Conservation (phyloP, 371 early-diverging fungal species). For the Mortierella sp. region DNA sequence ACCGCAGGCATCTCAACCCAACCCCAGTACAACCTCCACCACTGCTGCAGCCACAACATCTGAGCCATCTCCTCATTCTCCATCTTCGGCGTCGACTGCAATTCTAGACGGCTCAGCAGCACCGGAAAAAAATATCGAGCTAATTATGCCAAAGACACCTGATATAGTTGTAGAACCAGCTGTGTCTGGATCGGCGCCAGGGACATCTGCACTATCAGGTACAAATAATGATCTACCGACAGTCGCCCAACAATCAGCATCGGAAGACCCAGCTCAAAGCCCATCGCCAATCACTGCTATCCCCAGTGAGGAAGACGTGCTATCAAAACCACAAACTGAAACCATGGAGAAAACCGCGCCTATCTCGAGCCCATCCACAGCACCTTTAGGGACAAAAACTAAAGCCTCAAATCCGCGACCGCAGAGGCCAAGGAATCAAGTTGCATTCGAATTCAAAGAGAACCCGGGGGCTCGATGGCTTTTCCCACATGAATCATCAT, state of each 20-base stretch:
- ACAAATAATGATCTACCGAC: constrained; percentile 5
- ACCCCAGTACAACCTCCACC: constrained; percentile 8
- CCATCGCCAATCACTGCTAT: background rate
- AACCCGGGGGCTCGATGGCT: constrained; percentile 49
- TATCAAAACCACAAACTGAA: background rate
- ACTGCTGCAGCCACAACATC: constrained; percentile 10
- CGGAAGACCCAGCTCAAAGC: background rate
- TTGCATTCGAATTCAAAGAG: constrained; percentile 53
- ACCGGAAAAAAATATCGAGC: constrained; percentile 42
- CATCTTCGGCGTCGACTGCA: constrained; percentile 19
- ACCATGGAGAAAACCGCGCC: background rate
- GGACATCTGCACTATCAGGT: background rate
- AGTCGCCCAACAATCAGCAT: background rate
- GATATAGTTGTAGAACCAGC: constrained; percentile 21
- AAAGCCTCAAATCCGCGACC: constrained; percentile 3
- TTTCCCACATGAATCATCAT: constrained; percentile 44
- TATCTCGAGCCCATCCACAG: background rate
- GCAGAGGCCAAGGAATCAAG: constrained; percentile 32
- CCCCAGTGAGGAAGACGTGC: background rate
- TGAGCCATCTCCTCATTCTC: constrained; percentile 15
- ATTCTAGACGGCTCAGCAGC: constrained; percentile 23
- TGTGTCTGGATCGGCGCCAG: constrained; percentile 13
- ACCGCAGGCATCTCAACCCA: constrained; percentile 10
- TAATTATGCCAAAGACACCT: constrained; percentile 29
- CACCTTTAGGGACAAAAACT: constrained; percentile 9